A percentile compares a stretch with the other conserved stretches of the same genome.
phyloP scores from a whole-genome alignment of 2,329 filamentous ascomycete genomes.

The Ophiostoma pallidulum region DNA sequence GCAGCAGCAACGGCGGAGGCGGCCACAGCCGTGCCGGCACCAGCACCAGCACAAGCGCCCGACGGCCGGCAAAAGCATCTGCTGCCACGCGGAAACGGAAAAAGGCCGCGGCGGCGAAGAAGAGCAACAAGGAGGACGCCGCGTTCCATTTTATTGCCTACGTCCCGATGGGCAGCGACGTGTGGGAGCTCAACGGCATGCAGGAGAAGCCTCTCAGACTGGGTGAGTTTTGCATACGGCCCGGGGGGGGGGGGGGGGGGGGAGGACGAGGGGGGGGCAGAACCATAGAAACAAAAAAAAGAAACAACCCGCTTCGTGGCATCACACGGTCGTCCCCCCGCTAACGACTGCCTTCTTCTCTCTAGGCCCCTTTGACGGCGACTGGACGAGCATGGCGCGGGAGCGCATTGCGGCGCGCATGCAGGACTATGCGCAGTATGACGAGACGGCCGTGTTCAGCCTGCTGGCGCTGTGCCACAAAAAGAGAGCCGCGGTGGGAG shows the following conservation, averaged over 20 bases:
- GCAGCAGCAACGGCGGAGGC: not conserved
- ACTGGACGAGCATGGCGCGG: constrained; percentile 60
- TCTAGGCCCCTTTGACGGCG: constrained; percentile 31
- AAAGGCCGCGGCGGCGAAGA: constrained; percentile 8
- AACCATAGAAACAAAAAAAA: no score
- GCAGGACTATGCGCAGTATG: constrained; percentile 18
- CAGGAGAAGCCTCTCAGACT: constrained; percentile 63
- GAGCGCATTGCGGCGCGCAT: constrained; percentile 60
- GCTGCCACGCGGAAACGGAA: constrained; percentile 34
- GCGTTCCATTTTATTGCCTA: constrained; percentile 98
- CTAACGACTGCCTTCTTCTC: no score
- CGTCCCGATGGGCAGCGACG: constrained; percentile 62
- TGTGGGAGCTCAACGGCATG: constrained; percentile 93
- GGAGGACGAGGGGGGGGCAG: no score
- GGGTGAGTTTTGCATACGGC: no score
- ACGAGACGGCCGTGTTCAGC: constrained; percentile 32
- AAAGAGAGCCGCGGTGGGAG: not conserved
- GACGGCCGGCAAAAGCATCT: constrained; percentile 16
- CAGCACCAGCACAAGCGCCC: constrained; percentile 1
- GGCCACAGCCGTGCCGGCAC: no score
- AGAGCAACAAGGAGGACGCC: constrained; percentile 54
- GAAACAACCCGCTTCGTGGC: no score
- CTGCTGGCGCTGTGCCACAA: constrained; percentile 66
- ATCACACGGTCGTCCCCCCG: constrained; percentile 7
- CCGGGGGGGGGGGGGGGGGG: not conserved